Conservation (phyloP, 257 asterid species). For the Lavandula angustifolia region DNA sequence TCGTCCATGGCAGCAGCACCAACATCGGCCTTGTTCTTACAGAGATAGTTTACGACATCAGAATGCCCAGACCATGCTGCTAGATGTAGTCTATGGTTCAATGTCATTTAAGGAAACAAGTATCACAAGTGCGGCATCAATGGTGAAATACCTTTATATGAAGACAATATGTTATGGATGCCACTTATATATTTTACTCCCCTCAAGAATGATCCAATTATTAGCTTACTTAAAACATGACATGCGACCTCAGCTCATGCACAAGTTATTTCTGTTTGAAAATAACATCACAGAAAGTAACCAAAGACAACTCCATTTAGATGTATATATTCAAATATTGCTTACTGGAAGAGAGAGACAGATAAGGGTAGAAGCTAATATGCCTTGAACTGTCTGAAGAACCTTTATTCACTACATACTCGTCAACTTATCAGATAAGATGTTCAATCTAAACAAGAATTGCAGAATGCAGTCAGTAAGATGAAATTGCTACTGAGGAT, state of each 20-base stretch:
- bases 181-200: neutral
- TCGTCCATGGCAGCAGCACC: slow-evolving; percentile 99
- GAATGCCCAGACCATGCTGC: slow-evolving; percentile 97
- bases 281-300: slow-evolving; percentile 8
- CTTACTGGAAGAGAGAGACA: neutral
- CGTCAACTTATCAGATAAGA: neutral
- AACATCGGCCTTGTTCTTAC: slow-evolving; percentile 86
- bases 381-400: neutral
- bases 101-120: slow-evolving; percentile 36
- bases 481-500: too few species aligned
- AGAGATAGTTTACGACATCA: slow-evolving; percentile 67
- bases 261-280: slow-evolving; percentile 5
- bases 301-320: neutral
- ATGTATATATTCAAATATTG: neutral
- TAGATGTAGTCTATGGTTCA: slow-evolving; percentile 71
- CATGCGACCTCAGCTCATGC: slow-evolving; percentile 4
- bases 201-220: neutral
- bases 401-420: neutral
- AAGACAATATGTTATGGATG: neutral
- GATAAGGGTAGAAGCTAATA: neutral
- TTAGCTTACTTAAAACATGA: neutral
- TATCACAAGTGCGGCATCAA: slow-evolving; percentile 7
- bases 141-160: neutral
- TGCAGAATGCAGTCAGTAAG: neutral
- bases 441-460: slow-evolving; percentile 4